A percentile compares a stretch with the other conserved stretches of the same genome.
phyloP scores from a whole-genome alignment of 2,329 filamentous ascomycete species.

The Metarhizium rileyi region DNA sequence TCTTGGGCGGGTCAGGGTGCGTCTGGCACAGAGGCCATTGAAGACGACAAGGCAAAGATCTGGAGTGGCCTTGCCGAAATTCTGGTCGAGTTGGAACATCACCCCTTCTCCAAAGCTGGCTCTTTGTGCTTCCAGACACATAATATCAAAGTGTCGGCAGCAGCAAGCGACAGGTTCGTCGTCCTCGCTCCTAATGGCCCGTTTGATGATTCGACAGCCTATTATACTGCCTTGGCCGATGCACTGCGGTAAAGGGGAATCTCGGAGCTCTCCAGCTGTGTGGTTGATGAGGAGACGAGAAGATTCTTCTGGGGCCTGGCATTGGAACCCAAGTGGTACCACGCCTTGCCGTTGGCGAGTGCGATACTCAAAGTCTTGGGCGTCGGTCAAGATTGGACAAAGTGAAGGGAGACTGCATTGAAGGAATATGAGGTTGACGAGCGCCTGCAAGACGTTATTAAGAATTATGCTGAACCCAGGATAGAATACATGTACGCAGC shows the following conservation, averaged over 20 bases:
- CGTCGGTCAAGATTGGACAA: conserved; percentile 5
- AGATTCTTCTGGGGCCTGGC: conserved; percentile 15
- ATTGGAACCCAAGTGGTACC: conserved; percentile 10
- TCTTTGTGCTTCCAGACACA: conserved; percentile 11
- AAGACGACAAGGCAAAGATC: conserved; percentile 11
- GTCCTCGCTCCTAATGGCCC: conserved; percentile 13
- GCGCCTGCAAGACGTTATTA: conserved; percentile 5
- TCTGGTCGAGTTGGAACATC: conserved; percentile 16
- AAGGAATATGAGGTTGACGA: conserved; percentile 7
- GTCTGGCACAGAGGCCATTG: not conserved
- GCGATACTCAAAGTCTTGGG: conserved; percentile 12
- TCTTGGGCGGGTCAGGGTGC: conserved; percentile 10
- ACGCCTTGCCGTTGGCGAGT: conserved; percentile 12
- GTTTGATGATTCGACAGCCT: conserved; percentile 8
- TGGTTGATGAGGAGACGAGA: conserved; percentile 11
- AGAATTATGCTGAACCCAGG: not conserved
- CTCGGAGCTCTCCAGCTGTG: not conserved
- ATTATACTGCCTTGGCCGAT: conserved; percentile 15
- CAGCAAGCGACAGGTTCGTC: conserved; percentile 21
- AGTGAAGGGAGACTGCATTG: conserved; percentile 8
- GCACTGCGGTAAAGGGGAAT: conserved; percentile 6
- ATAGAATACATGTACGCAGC: too few relatives aligned
- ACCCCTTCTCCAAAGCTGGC: conserved; percentile 15
- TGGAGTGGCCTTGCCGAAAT: conserved; percentile 18
- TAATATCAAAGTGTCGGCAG: conserved; percentile 10